These are phyloP conservation scores for Tuber aestivum DNA, from an alignment of 495 filamentous ascomycete species.

Conservation along the genomic window DNA sequence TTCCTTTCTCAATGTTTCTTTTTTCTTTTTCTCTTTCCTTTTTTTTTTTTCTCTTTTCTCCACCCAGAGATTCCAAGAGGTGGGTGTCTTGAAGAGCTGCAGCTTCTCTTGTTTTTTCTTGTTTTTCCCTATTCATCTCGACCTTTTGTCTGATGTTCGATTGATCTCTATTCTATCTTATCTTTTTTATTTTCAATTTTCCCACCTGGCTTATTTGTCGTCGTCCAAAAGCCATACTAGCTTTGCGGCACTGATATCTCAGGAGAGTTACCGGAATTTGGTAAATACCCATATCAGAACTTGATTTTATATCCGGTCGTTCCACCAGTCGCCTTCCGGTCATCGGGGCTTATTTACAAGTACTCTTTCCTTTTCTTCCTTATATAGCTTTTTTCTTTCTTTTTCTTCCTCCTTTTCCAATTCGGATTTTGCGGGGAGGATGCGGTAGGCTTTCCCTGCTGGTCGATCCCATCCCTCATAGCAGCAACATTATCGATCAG, in stretches of 20 bases:
- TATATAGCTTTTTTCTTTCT: background rate
- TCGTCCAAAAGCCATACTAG: background rate
- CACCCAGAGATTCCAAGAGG: background rate
- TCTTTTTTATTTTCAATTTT: background rate
- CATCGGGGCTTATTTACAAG: background rate
- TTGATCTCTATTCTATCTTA: background rate
- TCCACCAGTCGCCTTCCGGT: background rate
- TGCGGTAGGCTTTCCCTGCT: background rate
- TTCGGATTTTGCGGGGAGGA: background rate
- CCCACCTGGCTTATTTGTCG: background rate
- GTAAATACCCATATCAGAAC: slow-evolving; percentile 2
- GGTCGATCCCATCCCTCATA: background rate
- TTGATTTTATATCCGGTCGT: background rate
- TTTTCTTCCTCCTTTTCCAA: background rate
- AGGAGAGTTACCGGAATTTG: background rate
- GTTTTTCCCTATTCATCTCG: background rate
- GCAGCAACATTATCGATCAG: background rate
- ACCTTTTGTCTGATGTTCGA: background rate
- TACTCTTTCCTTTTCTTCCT: background rate
- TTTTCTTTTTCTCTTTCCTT: background rate
- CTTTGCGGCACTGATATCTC: background rate
- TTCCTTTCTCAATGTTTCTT: slow-evolving; percentile 16
- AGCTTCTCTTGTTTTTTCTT: background rate
- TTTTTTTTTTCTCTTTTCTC: background rate
- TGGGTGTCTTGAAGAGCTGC: background rate